Conservation (phyloP, 2,329 filamentous ascomycete genomes). For the Ophiostoma triangulosporum region DNA sequence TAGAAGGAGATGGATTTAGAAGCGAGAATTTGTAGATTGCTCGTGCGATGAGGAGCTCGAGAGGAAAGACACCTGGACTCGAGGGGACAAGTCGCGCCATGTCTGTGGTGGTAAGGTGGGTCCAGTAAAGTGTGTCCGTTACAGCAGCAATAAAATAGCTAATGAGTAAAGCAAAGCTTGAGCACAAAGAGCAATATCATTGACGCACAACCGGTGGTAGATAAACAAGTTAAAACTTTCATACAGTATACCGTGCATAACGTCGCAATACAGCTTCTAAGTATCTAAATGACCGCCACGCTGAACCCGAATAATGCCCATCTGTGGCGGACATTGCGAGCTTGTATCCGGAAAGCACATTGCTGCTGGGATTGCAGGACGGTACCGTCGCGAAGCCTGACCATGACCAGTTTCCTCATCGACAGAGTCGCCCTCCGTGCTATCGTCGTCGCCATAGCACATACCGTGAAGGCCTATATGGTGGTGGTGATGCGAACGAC, state of each 20-base stretch:
- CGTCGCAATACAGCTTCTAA: neutral
- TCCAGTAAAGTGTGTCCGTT: no score
- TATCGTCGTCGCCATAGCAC: conserved; percentile 1
- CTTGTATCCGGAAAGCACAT: neutral
- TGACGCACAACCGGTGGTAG: neutral
- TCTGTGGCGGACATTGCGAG: neutral
- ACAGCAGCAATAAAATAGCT: no score
- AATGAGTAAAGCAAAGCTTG: no score
- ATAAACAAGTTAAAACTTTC: no score
- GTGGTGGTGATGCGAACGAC: neutral
- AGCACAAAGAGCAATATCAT: no score
- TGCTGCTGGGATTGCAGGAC: neutral
- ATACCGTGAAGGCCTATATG: neutral
- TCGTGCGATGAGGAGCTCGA: no score
- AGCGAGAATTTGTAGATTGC: no score
- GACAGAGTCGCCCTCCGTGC: conserved; percentile 2
- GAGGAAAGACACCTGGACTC: no score
- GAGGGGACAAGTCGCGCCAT: no score
- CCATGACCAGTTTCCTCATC: neutral
- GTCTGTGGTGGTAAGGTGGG: no score
- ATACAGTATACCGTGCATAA: no score
- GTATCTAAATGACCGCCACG: conserved; percentile 13
- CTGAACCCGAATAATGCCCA: conserved; percentile 12
- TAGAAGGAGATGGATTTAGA: no score
- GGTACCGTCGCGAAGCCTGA: neutral